A percentile compares a stretch with the other conserved stretches of the same genome.
phyloP scores from a whole-genome alignment of 202 grass and related monocot genomes.

The Sporobolus alterniflorus region DNA sequence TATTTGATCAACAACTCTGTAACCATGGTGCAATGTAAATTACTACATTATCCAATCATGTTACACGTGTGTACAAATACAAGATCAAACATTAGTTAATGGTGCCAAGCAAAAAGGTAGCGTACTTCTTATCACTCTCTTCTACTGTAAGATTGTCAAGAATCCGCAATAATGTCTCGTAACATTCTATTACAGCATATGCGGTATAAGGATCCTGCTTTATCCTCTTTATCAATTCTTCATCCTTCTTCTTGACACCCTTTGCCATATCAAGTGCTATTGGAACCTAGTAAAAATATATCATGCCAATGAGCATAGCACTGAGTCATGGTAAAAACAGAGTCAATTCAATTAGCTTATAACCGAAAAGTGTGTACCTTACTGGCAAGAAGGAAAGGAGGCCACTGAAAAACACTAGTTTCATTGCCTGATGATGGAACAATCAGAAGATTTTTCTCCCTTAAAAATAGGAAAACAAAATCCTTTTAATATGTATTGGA shows the following conservation, averaged over 20 bases:
- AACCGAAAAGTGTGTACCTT: slow-evolving; percentile 42
- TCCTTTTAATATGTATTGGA: background rate
- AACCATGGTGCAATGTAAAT: background rate
- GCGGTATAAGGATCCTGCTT: slow-evolving; percentile 45
- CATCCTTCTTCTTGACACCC: slow-evolving; percentile 51
- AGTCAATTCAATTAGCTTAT: background rate
- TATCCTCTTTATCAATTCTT: slow-evolving; percentile 51
- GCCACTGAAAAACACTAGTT: slow-evolving; percentile 53
- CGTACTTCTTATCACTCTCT: slow-evolving; percentile 40
- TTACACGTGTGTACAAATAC: background rate
- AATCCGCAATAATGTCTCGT: slow-evolving; percentile 48
- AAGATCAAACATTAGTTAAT: background rate
- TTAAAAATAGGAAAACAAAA: slow-evolving; percentile 20
- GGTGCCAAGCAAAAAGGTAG: background rate
- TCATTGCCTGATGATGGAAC: slow-evolving; percentile 49
- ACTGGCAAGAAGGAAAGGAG: slow-evolving; percentile 67
- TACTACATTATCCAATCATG: background rate
- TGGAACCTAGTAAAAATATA: slow-evolving; percentile 57
- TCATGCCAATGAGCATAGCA: background rate
- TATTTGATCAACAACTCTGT: slow-evolving; percentile 37
- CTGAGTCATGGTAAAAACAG: background rate
- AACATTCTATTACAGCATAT: slow-evolving; percentile 60
- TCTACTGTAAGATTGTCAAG: slow-evolving; percentile 32
- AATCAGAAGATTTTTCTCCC: slow-evolving; percentile 56
- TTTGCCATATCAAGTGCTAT: slow-evolving; percentile 62